Percentiles rank a stretch among this genome's conserved stretches.
These are phyloP conservation scores for Melanogaster broomeanus DNA, from an alignment of 768 basidiomycete genomes.

Conservation along the genomic window DNA sequence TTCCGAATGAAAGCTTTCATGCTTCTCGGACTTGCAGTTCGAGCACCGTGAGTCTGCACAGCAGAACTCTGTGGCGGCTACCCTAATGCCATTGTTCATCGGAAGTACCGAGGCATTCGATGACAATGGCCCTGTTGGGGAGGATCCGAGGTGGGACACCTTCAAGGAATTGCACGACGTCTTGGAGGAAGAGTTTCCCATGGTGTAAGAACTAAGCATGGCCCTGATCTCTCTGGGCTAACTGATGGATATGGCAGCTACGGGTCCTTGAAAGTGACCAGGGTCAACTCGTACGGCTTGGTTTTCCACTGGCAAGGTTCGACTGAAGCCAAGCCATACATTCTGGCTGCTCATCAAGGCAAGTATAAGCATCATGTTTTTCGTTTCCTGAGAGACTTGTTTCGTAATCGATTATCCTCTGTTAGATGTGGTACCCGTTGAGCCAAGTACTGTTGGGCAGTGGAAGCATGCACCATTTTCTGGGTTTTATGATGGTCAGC, in stretches of 20 bases:
- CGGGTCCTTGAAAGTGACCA: constrained; percentile 48
- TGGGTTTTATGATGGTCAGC: constrained; percentile 45
- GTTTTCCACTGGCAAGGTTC: constrained; percentile 58
- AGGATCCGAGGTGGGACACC: constrained; percentile 37
- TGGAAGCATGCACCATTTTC: constrained; percentile 65
- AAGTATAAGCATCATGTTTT: not conserved
- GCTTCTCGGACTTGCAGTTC: constrained; percentile 36
- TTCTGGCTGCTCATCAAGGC: constrained; percentile 56
- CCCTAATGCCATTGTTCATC: not conserved
- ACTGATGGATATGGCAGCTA: constrained; percentile 34
- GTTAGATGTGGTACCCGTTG: constrained; percentile 66
- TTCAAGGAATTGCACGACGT: constrained; percentile 12
- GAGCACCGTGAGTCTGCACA: constrained; percentile 34
- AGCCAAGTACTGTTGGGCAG: constrained; percentile 47
- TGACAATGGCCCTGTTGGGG: constrained; percentile 42
- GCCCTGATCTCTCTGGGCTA: not conserved
- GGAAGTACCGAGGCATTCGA: constrained; percentile 49
- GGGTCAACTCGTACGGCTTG: constrained; percentile 60
- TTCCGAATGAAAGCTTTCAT: constrained; percentile 35
- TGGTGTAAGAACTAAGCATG: constrained; percentile 39
- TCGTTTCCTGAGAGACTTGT: constrained; percentile 3
- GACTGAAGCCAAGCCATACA: constrained; percentile 49
- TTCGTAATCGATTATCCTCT: not conserved
- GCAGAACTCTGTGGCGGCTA: constrained; percentile 12
- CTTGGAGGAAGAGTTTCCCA: constrained; percentile 50